Base-by-base conservation (phyloP, 768 basidiomycete species). In the Tephrocybe sp. region DNA sequence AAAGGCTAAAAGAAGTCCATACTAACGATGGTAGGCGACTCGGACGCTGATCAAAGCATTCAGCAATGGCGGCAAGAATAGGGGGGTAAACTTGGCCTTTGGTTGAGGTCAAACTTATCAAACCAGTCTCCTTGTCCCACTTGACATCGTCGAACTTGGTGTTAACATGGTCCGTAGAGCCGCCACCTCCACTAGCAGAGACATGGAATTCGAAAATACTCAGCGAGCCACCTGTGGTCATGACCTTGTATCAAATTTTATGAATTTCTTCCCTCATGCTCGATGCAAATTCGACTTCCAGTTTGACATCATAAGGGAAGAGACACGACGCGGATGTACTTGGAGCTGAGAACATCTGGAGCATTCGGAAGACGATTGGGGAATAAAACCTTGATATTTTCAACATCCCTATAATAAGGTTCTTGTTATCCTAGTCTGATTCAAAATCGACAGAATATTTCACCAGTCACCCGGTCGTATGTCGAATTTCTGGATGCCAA, bases 351-450 rank as follows among this genome's bases (percentile, higher is more conserved):
- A 35, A 46, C 51, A 34, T 52, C 38, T 39, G 51, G 51, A 13
- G 51, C 50, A 38, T n/a, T 33, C 42, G 50, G 33, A 45, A 31
- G 43, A 46, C 32, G n/a, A n/a, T n/a, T n/a, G n/a, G n/a, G n/a
- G n/a, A n/a, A n/a, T n/a, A n/a, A n/a, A n/a, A n/a, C n/a, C 44
- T 52, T 52, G 44, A 52, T 40, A 46, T 52, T 31, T 20, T 31
- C 20, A 31, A 39, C 32, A 40, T 52, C 45, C 51, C 51, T 48
- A 19, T n/a, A n/a, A n/a, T n/a, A n/a, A n/a, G n/a, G n/a, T n/a
- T n/a, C n/a, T n/a, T n/a, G n/a, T n/a, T 17, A n/a, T 14, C 10
- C 22, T 10, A 5, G 50, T 35, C 34, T 31, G 26, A 31, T 20
- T n/a, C 19, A 5, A 33, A 13, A 32, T 17, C 9, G 16, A 8